Evolutionary conservation across 345 rosid genomes (phyloP).

Genomic region (Kernera saxatilis): DNA sequence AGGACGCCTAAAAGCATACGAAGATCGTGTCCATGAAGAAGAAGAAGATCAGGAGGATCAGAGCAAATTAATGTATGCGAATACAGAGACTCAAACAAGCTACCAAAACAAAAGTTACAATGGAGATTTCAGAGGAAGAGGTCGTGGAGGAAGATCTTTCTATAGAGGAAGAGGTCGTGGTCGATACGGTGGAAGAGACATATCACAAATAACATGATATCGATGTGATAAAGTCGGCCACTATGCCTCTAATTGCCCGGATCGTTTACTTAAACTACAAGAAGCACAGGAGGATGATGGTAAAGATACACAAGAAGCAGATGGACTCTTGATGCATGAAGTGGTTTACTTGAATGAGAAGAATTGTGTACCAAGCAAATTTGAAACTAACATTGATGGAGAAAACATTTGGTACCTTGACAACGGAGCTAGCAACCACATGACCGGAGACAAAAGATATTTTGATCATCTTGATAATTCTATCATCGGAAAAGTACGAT

Average conservation of each 20-base stretch:
- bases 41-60: too few relatives aligned
- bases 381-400: too few relatives aligned
- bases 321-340: neutral
- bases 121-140: neutral
- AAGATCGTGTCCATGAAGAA: neutral
- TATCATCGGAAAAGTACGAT: neutral
- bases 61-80: too few relatives aligned
- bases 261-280: neutral
- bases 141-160: neutral
- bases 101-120: too few relatives aligned
- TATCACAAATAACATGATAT: neutral
- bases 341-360: too few relatives aligned
- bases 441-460: too few relatives aligned
- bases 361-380: too few relatives aligned
- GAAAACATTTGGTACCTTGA: too few relatives aligned
- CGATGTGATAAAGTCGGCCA: neutral
- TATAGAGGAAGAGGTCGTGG: neutral
- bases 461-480: too few relatives aligned
- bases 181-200: neutral
- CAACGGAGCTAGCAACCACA: too few relatives aligned
- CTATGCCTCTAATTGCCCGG: neutral
- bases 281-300: neutral
- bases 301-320: neutral
- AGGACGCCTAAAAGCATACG: neutral
- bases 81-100: too few relatives aligned